These are phyloP conservation scores for Chaetomiaceae sp. DNA, from an alignment of 2,329 filamentous ascomycete species.

Conservation along the genomic window DNA sequence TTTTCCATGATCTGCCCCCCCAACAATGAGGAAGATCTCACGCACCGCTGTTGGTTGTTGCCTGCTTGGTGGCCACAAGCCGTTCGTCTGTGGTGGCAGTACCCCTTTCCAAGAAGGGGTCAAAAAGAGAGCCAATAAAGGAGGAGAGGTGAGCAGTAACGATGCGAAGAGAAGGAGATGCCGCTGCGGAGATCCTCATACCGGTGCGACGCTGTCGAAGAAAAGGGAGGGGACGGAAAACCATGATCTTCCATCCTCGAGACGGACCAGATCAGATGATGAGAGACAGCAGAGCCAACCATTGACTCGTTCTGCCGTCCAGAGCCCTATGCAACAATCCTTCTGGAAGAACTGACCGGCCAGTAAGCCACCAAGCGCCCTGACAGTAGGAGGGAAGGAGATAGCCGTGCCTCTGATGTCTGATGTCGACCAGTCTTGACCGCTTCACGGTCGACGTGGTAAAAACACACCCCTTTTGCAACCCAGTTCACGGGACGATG, in stretches of 20 bases:
- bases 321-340: background rate
- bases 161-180: conserved; percentile 1
- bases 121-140: background rate
- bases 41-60: too few species aligned
- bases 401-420: too few species aligned
- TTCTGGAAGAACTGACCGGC: conserved; percentile 9
- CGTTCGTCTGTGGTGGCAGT: background rate
- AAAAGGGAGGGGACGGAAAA: background rate
- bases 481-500: conserved; percentile 14
- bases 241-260: conserved; percentile 4
- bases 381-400: background rate
- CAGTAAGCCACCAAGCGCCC: too few species aligned
- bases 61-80: too few species aligned
- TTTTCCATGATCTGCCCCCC: too few species aligned
- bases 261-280: conserved; percentile 6
- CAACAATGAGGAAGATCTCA: too few species aligned
- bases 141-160: background rate
- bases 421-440: background rate
- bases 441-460: background rate
- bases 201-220: conserved; percentile 3
- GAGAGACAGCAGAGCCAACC: background rate
- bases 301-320: background rate
- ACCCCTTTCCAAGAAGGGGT: background rate
- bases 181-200: conserved; percentile 20
- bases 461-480: background rate